phyloP scores from a whole-genome alignment of 306 rosid genomes.

The Quercus rubra region DNA sequence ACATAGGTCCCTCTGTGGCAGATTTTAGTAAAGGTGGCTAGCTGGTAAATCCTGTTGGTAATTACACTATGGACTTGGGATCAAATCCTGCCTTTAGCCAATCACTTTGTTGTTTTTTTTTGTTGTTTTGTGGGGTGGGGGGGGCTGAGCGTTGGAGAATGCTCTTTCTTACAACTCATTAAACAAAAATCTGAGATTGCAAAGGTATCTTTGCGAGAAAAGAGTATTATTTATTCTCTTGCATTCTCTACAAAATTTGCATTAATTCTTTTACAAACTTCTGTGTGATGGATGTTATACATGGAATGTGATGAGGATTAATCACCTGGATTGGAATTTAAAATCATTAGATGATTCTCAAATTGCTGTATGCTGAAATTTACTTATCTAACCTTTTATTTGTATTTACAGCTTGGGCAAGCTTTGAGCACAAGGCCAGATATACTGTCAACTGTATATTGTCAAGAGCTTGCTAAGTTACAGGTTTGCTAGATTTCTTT shows the following conservation, averaged over 20 bases:
- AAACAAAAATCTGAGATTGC: neutral
- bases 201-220: neutral
- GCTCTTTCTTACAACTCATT: neutral
- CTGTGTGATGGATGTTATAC: neutral
- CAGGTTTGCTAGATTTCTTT: slow-evolving; percentile 55
- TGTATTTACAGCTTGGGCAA: slow-evolving; percentile 86
- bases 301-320: neutral
- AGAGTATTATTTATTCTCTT: too few relatives aligned
- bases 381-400: slow-evolving; percentile 20
- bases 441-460: slow-evolving; percentile 72
- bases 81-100: neutral
- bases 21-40: neutral
- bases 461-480: slow-evolving; percentile 85
- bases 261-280: neutral
- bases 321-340: neutral
- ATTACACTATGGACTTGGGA: neutral
- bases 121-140: neutral
- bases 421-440: slow-evolving; percentile 98
- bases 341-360: neutral
- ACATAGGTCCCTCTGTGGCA: neutral
- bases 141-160: neutral
- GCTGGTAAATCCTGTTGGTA: neutral
- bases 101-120: too few relatives aligned
- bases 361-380: neutral
- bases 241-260: too few relatives aligned